A percentile compares a stretch with the other conserved stretches of the same genome.
phyloP scores from a whole-genome alignment of 768 basidiomycete species.

The Calocera cornea region DNA sequence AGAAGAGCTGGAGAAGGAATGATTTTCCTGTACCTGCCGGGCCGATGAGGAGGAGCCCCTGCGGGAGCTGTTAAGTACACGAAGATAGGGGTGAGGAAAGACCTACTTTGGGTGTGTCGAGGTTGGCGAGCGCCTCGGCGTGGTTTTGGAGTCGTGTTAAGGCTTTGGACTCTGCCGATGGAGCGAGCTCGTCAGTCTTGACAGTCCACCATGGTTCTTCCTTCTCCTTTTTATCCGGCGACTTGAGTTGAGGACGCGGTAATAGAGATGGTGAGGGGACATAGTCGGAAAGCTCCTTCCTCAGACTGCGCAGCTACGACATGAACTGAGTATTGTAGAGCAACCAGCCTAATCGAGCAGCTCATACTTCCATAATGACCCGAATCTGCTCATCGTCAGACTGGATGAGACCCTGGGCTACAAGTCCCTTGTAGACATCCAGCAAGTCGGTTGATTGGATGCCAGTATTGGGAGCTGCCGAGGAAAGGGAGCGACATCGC shows the following conservation, averaged over 20 bases:
- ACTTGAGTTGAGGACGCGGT: slow-evolving; percentile 21
- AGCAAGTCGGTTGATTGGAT: slow-evolving; percentile 30
- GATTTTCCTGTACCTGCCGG: slow-evolving; percentile 44
- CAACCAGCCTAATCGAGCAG: background rate
- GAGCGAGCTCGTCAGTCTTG: slow-evolving; percentile 13
- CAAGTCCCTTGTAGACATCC: slow-evolving; percentile 35
- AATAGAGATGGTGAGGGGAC: slow-evolving; percentile 34
- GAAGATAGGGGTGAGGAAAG: slow-evolving; percentile 9
- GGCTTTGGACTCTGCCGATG: slow-evolving; percentile 19
- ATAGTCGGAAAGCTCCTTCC: slow-evolving; percentile 36
- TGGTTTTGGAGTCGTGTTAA: slow-evolving; percentile 34
- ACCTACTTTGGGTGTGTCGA: slow-evolving; percentile 40
- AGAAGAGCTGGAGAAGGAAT: slow-evolving; percentile 45
- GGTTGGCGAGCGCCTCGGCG: slow-evolving; percentile 38
- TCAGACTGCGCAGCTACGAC: slow-evolving; percentile 36
- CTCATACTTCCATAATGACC: slow-evolving; percentile 37
- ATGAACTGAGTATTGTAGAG: background rate
- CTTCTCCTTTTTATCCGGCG: slow-evolving; percentile 17
- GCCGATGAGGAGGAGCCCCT: slow-evolving; percentile 40
- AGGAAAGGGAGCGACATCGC: background rate
- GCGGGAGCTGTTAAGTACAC: background rate
- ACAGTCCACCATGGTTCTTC: slow-evolving; percentile 25
- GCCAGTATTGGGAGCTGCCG: background rate
- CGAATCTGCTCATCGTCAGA: slow-evolving; percentile 43
- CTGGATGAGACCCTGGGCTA: slow-evolving; percentile 34